Percentiles rank a stretch among this genome's conserved stretches.
phyloP scores from a whole-genome alignment of 2,329 filamentous ascomycete genomes.

The Diaporthe longicolla region DNA sequence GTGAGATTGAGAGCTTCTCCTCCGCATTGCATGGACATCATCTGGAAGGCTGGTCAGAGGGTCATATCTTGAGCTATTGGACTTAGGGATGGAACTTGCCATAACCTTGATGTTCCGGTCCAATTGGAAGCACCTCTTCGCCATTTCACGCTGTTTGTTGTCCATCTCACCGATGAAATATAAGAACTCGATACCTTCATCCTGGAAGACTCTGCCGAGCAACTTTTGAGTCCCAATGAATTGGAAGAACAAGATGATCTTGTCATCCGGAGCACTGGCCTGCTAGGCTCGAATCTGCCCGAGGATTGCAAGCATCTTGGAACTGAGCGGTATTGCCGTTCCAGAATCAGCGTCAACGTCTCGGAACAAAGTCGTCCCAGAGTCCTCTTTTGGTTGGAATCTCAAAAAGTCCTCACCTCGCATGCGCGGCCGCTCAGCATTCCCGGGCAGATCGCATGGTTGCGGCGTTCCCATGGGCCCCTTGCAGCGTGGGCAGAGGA shows the following conservation, averaged over 20 bases:
- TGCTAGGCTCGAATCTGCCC: background rate
- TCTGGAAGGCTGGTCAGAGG: background rate
- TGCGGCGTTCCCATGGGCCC: background rate
- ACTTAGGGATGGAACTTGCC: no score
- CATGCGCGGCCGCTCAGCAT: background rate
- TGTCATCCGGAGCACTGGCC: background rate
- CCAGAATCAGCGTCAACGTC: background rate
- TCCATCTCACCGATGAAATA: slow-evolving; percentile 54
- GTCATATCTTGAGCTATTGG: no score
- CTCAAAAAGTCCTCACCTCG: background rate
- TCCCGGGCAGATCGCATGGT: background rate
- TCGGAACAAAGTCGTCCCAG: background rate
- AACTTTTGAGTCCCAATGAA: slow-evolving; percentile 53
- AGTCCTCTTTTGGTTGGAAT: background rate
- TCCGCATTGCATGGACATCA: slow-evolving; percentile 50
- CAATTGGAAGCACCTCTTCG: background rate
- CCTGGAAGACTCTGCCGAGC: slow-evolving; percentile 54
- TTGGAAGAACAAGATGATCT: slow-evolving; percentile 50
- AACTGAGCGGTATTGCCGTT: background rate
- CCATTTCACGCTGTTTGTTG: background rate
- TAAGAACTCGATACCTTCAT: slow-evolving; percentile 51
- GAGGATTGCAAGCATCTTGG: background rate
- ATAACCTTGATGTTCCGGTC: slow-evolving; percentile 3
- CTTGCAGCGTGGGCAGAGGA: no score
- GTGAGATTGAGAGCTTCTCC: slow-evolving; percentile 58